Evolutionary conservation across 768 basidiomycete species (phyloP), one percentile per base, ranked within the genome.

Genomic region (Agrocybe pediades): DNA sequence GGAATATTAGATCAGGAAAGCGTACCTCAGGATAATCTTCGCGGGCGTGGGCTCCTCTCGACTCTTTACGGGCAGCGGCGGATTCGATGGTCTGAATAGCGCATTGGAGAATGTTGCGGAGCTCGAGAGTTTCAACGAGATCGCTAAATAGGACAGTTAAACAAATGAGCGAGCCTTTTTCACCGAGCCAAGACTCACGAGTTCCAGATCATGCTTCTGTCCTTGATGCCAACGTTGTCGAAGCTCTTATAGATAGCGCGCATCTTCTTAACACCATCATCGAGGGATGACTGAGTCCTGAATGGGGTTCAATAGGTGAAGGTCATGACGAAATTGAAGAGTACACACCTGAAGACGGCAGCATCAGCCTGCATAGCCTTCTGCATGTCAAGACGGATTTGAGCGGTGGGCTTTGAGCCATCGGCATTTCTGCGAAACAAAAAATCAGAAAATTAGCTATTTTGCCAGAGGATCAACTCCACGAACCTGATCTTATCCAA

Each of bases 161-260:
- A 21, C 24, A 57, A 24, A 29, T 33, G 13, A 24, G 13, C 15
- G 57, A 33, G 30, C 46, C 27, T n/a, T 41, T 13, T 9, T 21
- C 30, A 7, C 27, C 33, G 45, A 46, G 23, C 2, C 33, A 20
- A 21, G 39, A 67, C 92, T 58, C 65, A 96, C 95, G 93, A 92
- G 77, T 98, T 98, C 97, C 96, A 99, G 72, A 98, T 97, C 95
- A 98, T 92, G 74, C 92, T 93, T 67, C 97, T 83, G 72, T 98
- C 97, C 78, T 97, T 95, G 79, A 97, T 92, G 49, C 95, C 92
- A 60, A 99, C 90, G 41, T 96, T 82, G 61, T 88, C 81, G 72
- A 86, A 98, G 66, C 83, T 92, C 67, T 88, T 85, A 81, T 95
- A 95, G 62, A 98, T 93, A 39, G 80, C 76, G 52, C 79, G 80